Conservation (phyloP, 2,329 filamentous ascomycete species). For the Colletotrichum musicola region DNA sequence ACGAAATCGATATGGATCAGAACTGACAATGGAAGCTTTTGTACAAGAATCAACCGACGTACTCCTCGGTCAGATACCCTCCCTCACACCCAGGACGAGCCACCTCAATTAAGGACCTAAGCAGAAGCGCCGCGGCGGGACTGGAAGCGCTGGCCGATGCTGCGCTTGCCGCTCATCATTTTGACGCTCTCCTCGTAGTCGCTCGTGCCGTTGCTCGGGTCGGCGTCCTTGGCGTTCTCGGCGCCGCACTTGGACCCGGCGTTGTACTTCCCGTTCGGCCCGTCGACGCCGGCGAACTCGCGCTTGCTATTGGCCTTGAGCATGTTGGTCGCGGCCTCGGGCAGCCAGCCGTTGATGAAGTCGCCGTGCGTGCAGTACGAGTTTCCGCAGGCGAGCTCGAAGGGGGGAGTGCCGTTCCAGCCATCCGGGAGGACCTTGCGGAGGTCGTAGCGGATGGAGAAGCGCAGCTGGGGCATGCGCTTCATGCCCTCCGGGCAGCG, state of each 20-base stretch:
- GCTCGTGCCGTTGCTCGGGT: constrained; percentile 55
- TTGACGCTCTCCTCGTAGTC: constrained; percentile 51
- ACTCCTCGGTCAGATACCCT: not conserved
- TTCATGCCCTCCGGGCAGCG: constrained; percentile 58
- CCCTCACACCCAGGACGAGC: not conserved
- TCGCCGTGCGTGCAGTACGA: constrained; percentile 60
- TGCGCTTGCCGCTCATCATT: constrained; percentile 30
- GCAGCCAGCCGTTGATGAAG: constrained; percentile 62
- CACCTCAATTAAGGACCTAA: not conserved
- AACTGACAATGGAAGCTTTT: not conserved
- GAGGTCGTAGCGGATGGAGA: constrained; percentile 61
- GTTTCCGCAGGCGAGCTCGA: constrained; percentile 57
- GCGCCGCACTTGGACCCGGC: constrained; percentile 42
- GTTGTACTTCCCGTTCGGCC: constrained; percentile 45
- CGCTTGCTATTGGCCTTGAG: constrained; percentile 51
- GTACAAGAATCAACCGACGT: not conserved
- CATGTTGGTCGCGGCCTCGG: constrained; percentile 56
- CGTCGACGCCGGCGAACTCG: constrained; percentile 51
- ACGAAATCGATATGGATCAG: not conserved
- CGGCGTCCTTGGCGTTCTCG: constrained; percentile 53
- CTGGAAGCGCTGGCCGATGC: constrained; percentile 24
- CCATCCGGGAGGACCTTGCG: constrained; percentile 56
- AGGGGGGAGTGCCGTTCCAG: constrained; percentile 57
- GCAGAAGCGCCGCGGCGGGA: not conserved
- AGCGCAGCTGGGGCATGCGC: constrained; percentile 60